These are phyloP conservation scores for Leptographium lundbergii DNA, from an alignment of 2,329 filamentous ascomycete species.

Conservation along the genomic window DNA sequence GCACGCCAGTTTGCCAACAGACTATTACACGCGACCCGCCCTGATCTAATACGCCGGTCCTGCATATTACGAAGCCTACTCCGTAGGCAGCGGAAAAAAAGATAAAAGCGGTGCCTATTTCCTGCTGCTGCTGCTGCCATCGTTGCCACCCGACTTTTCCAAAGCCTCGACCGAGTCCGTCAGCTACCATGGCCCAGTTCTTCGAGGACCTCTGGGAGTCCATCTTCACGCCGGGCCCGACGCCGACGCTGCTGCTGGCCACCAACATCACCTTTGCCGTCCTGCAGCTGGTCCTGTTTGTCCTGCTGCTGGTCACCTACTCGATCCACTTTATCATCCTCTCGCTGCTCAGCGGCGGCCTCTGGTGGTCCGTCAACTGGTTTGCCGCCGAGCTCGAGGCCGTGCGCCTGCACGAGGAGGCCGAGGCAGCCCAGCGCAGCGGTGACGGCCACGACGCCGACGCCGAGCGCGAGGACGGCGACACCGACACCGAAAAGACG, in stretches of 20 bases:
- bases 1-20: background rate
- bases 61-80: too few relatives aligned
- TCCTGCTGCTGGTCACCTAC: conserved; percentile 66
- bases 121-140: too few relatives aligned
- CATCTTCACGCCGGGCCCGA: conserved; percentile 86
- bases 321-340: conserved; percentile 83
- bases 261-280: conserved; percentile 82
- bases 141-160: too few relatives aligned
- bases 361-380: conserved; percentile 97
- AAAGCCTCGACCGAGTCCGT: too few relatives aligned
- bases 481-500: conserved; percentile 9
- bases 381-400: conserved; percentile 58
- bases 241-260: conserved; percentile 74
- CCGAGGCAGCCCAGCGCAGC: conserved; percentile 32
- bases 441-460: conserved; percentile 15
- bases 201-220: conserved; percentile 75
- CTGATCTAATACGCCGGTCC: too few relatives aligned
- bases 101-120: too few relatives aligned
- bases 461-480: conserved; percentile 12
- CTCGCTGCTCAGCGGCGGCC: conserved; percentile 61
- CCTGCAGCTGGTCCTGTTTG: conserved; percentile 66
- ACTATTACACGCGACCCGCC: too few relatives aligned
- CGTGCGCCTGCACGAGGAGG: conserved; percentile 31
- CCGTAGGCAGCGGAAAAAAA: too few relatives aligned
- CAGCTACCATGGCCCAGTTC: conserved; percentile 42